These are phyloP conservation scores for Trichosporon sp. DNA, from an alignment of 1,284 basidiomycete species.

Conservation along the genomic window DNA sequence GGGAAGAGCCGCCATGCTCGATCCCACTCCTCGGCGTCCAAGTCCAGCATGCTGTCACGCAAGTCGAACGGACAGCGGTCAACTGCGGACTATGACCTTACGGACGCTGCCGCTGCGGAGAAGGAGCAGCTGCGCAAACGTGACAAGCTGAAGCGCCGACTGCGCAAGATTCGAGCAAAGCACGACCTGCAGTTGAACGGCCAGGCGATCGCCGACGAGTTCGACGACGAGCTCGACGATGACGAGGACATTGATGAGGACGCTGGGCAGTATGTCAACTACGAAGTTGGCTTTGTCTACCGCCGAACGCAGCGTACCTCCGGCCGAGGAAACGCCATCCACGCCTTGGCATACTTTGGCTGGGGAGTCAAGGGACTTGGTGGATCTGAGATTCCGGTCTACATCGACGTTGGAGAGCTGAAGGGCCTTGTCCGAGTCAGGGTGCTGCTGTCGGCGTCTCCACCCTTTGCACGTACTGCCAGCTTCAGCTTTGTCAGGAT, in stretches of 20 bases:
- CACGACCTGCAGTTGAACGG: not conserved
- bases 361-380: conserved; percentile 46
- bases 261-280: conserved; percentile 47
- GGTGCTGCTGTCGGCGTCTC: conserved; percentile 45
- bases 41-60: not conserved
- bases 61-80: not conserved
- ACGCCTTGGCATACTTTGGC: conserved; percentile 46
- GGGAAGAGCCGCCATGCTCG: not conserved
- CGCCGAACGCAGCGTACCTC: conserved; percentile 24
- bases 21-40: not conserved
- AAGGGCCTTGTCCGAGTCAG: conserved; percentile 38
- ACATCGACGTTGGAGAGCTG: conserved; percentile 40
- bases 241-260: conserved; percentile 25
- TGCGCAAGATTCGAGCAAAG: not conserved
- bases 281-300: conserved; percentile 47
- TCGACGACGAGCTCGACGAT: not conserved
- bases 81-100: not conserved
- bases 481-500: conserved; percentile 46
- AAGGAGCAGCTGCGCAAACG: conserved; percentile 7
- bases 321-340: conserved; percentile 42
- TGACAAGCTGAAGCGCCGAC: not conserved
- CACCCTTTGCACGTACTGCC: conserved; percentile 46
- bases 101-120: not conserved
- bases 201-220: not conserved
- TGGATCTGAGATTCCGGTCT: conserved; percentile 42